These are phyloP conservation scores for Gracilariopsis chorda DNA, from an alignment of 23 red algal genomes.

Conservation along the genomic window DNA sequence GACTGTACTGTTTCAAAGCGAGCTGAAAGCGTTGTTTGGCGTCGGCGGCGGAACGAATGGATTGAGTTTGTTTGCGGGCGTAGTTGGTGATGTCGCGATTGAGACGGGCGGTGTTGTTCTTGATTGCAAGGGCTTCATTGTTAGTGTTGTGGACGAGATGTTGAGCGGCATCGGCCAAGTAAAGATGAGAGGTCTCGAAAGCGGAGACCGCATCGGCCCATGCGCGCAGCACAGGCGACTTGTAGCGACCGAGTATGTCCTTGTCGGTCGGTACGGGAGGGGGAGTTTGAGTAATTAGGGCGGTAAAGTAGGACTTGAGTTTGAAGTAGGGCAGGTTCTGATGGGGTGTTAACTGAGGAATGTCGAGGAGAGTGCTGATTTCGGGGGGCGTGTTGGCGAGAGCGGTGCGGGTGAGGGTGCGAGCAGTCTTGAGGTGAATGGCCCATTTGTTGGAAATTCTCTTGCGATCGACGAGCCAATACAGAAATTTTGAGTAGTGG, in stretches of 20 bases:
- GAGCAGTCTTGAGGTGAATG: conserved; percentile 23
- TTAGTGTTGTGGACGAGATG: conserved; percentile 3
- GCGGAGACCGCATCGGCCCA: conserved; percentile 14
- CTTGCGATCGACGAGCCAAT: conserved; percentile 68
- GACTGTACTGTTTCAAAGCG: not conserved
- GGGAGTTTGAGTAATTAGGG: not conserved
- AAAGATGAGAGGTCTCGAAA: not conserved
- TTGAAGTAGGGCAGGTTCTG: conserved; percentile 10
- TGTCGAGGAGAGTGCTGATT: not conserved
- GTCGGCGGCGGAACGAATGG: conserved; percentile 29
- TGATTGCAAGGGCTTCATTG: conserved; percentile 13
- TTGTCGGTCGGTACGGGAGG: not conserved
- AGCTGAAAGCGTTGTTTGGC: not conserved
- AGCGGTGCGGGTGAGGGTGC: conserved; percentile 35
- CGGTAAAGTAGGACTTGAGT: not conserved
- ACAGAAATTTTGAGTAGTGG: conserved; percentile 67
- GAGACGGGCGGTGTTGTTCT: conserved; percentile 11
- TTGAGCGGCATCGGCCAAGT: conserved; percentile 49
- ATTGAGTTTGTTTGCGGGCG: not conserved
- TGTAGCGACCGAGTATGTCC: conserved; percentile 48
- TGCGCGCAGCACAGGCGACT: conserved; percentile 21
- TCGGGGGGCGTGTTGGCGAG: not conserved
- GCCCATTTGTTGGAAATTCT: conserved; percentile 41
- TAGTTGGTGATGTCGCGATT: not conserved
- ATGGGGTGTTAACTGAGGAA: not conserved